Evolutionary conservation across 441 rosid genomes (phyloP).

Genomic region (Pelargonium australe): DNA sequence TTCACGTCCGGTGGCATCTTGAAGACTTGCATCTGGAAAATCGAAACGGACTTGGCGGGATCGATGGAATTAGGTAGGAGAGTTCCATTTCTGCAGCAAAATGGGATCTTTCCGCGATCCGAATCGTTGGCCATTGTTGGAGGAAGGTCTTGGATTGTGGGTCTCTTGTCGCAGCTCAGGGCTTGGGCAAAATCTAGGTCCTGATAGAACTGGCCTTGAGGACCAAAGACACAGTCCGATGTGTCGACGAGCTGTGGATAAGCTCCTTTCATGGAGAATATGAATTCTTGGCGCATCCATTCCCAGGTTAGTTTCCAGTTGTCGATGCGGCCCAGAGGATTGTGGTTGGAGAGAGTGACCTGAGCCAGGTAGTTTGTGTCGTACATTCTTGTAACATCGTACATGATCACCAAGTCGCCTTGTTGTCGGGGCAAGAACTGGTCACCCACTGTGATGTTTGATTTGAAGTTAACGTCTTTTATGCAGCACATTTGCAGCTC

Average conservation of each 20-base stretch:
- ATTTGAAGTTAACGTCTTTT: conserved; percentile 19
- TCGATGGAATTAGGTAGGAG: conserved; percentile 41
- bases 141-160: conserved; percentile 43
- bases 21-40: conserved; percentile 44
- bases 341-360: conserved; percentile 39
- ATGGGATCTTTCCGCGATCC: conserved; percentile 33
- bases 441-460: conserved; percentile 24
- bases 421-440: conserved; percentile 36
- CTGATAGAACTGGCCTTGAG: conserved; percentile 33
- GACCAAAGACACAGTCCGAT: conserved; percentile 39
- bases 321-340: conserved; percentile 41
- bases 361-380: conserved; percentile 36
- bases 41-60: conserved; percentile 35
- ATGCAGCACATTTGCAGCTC: conserved; percentile 41
- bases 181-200: conserved; percentile 39
- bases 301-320: conserved; percentile 51
- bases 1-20: conserved; percentile 56
- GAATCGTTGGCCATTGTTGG: conserved; percentile 37
- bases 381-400: conserved; percentile 37
- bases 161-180: conserved; percentile 41
- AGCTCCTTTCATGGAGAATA: conserved; percentile 45
- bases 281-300: conserved; percentile 48
- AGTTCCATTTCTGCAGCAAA: conserved; percentile 48
- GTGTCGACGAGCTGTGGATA: conserved; percentile 42
- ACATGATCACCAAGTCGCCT: conserved; percentile 47